Percentiles rank a stretch among this genome's conserved stretches.
phyloP scores from a whole-genome alignment of 805 yeast genomes.

The Teunomyces aglyptinius region DNA sequence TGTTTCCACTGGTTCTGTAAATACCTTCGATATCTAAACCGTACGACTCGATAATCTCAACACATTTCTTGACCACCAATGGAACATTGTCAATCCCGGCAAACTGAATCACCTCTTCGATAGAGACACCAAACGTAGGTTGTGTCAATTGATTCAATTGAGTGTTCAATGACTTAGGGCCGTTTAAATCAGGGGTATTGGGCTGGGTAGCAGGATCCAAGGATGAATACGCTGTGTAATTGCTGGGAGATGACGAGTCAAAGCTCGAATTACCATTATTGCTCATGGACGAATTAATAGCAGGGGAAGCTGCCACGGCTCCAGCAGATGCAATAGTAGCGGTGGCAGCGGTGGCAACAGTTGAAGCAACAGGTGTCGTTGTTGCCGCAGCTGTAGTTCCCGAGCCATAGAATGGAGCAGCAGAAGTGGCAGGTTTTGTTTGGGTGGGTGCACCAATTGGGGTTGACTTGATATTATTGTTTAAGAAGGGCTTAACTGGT shows the following conservation, averaged over 20 bases:
- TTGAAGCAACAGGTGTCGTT: too few relatives aligned
- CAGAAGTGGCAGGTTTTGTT: background rate
- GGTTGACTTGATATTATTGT: constrained; percentile 7
- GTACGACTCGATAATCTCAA: constrained; percentile 77
- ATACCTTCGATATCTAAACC: constrained; percentile 89
- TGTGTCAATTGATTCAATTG: constrained; percentile 20
- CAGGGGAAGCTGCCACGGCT: background rate
- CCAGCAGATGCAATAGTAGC: background rate
- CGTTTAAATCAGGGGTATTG: constrained; percentile 32
- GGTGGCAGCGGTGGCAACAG: background rate
- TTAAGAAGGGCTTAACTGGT: constrained; percentile 34
- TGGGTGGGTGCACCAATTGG: background rate
- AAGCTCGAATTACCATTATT: background rate
- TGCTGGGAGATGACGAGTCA: background rate
- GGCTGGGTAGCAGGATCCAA: constrained; percentile 35
- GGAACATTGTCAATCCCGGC: constrained; percentile 92
- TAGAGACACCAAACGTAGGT: constrained; percentile 76
- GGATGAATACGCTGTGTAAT: constrained; percentile 15
- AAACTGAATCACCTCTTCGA: constrained; percentile 71
- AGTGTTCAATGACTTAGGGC: constrained; percentile 29
- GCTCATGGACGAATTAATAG: background rate
- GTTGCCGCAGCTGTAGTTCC: background rate
- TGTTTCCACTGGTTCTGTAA: constrained; percentile 82
- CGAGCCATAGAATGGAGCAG: background rate
- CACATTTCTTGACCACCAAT: constrained; percentile 81